Evolutionary conservation across 2,329 filamentous ascomycete genomes (phyloP).

Genomic region (Alternaria gaisen): DNA sequence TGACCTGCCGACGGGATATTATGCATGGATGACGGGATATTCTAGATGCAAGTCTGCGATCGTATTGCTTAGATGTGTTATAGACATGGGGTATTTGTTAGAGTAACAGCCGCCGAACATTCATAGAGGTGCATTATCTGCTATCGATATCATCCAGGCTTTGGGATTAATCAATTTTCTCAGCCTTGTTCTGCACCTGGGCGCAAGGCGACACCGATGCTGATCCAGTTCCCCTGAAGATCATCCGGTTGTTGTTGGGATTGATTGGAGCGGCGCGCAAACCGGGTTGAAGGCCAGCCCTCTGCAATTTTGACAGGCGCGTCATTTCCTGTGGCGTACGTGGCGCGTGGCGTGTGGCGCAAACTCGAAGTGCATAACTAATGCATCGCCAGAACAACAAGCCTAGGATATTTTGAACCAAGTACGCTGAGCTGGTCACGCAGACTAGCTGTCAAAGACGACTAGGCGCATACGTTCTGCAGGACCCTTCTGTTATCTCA

Average conservation of each 20-base stretch:
- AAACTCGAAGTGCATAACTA: neutral
- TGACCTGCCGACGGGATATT: neutral
- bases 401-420: neutral
- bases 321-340: constrained; percentile 15
- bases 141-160: neutral
- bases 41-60: neutral
- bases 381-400: neutral
- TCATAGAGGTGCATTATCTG: neutral
- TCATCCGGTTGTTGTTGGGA: constrained; percentile 7
- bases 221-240: constrained; percentile 18
- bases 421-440: constrained; percentile 10
- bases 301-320: neutral
- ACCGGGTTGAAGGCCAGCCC: neutral
- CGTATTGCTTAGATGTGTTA: constrained; percentile 4
- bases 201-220: neutral
- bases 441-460: constrained; percentile 1
- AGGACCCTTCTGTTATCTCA: constrained; percentile 9
- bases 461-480: constrained; percentile 21
- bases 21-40: neutral
- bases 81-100: constrained; percentile 19
- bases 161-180: neutral
- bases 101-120: neutral
- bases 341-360: constrained; percentile 5
- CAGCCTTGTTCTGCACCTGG: constrained; percentile 6
- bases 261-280: constrained; percentile 10